phyloP scores from a whole-genome alignment of 73 alveolate genomes.

The Urostyla sp. region DNA sequence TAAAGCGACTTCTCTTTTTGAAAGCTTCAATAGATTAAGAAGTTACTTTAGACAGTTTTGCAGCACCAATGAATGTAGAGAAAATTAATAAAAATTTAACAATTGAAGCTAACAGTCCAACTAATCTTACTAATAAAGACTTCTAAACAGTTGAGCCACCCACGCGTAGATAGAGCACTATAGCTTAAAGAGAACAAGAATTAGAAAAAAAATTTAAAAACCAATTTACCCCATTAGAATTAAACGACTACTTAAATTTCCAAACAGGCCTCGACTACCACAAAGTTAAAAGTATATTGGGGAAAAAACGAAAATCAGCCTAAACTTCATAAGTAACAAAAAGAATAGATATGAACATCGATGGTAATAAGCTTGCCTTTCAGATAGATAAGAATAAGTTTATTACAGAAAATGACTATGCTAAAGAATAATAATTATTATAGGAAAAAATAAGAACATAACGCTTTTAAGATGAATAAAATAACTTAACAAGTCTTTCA shows the following conservation, averaged over 20 bases:
- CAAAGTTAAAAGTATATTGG: slow-evolving; percentile 6
- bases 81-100: neutral
- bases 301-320: neutral
- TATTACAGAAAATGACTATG: slow-evolving; percentile 14
- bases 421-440: neutral
- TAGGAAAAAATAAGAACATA: neutral
- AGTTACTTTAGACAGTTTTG: neutral
- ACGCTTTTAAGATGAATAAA: neutral
- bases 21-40: slow-evolving; percentile 54
- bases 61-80: slow-evolving; percentile 2
- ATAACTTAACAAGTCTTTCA: no score
- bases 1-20: slow-evolving; percentile 44
- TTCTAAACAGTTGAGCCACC: no score
- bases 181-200: no score
- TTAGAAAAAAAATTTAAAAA: slow-evolving; percentile 8
- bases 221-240: slow-evolving; percentile 37
- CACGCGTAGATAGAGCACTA: no score
- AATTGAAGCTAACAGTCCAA: no score
- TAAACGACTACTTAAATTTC: slow-evolving; percentile 25
- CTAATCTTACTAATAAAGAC: no score
- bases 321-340: slow-evolving; percentile 22
- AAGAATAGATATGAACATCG: neutral
- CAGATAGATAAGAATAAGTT: neutral
- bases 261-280: slow-evolving; percentile 30
- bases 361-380: neutral